Evolutionary conservation across 2,329 filamentous ascomycete genomes (phyloP).

Genomic region (Phaeosphaeriaceae sp.): DNA sequence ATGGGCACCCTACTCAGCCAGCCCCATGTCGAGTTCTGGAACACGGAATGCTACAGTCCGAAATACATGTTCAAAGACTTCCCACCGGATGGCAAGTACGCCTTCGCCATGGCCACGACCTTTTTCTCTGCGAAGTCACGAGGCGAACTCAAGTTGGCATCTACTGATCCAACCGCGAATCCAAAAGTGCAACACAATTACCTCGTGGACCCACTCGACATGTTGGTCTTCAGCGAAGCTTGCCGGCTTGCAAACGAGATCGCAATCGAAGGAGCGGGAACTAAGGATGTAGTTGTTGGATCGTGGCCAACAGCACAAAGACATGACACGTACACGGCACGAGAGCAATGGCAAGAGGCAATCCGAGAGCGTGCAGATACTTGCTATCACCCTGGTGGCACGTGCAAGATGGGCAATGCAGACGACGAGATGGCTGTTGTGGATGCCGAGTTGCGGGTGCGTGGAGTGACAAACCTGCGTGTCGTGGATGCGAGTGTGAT

Average conservation of each 20-base stretch:
- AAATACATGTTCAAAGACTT: slow-evolving; percentile 63
- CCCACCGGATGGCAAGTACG: slow-evolving; percentile 59
- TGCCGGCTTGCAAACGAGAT: slow-evolving; percentile 65
- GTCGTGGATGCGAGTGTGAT: slow-evolving; percentile 33
- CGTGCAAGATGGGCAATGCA: slow-evolving; percentile 57
- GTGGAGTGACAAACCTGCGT: slow-evolving; percentile 30
- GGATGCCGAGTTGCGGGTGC: slow-evolving; percentile 25
- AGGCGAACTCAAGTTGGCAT: slow-evolving; percentile 60
- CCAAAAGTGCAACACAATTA: slow-evolving; percentile 65
- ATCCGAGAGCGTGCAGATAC: slow-evolving; percentile 12
- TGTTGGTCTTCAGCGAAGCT: slow-evolving; percentile 64
- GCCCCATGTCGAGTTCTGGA: slow-evolving; percentile 67
- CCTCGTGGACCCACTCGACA: slow-evolving; percentile 61
- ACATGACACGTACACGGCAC: slow-evolving; percentile 60
- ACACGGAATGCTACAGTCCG: slow-evolving; percentile 65
- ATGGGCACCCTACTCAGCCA: slow-evolving; percentile 65
- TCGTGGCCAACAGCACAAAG: slow-evolving; percentile 61
- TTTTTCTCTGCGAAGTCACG: slow-evolving; percentile 62
- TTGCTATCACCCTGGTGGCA: slow-evolving; percentile 62
- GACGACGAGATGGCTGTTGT: slow-evolving; percentile 40
- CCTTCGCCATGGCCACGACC: slow-evolving; percentile 64
- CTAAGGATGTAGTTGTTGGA: slow-evolving; percentile 64
- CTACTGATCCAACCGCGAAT: slow-evolving; percentile 55
- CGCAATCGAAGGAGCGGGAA: slow-evolving; percentile 61
- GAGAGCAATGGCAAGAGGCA: slow-evolving; percentile 58